Conservation (phyloP, 2,329 filamentous ascomycete genomes). For the Cadophora luteo-olivacea region DNA sequence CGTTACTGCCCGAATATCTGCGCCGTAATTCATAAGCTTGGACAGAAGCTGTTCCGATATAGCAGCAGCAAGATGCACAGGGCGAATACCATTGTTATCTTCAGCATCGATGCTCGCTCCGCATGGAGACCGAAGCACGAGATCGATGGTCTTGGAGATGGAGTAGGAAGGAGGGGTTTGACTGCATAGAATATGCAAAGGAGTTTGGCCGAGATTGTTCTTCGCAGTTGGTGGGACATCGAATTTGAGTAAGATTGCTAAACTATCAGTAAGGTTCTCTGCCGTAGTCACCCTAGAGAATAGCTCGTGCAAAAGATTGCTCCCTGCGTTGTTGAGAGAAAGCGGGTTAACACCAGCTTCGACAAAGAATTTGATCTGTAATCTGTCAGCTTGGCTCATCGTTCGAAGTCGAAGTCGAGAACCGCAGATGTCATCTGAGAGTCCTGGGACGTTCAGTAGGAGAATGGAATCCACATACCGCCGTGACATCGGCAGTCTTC, state of each 20-base stretch:
- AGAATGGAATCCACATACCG: slow-evolving; percentile 10
- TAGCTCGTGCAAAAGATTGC: slow-evolving; percentile 19
- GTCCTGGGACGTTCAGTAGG: background rate
- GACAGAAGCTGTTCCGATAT: slow-evolving; percentile 23
- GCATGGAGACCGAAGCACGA: slow-evolving; percentile 14
- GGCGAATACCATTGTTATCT: slow-evolving; percentile 37
- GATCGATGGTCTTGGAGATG: slow-evolving; percentile 6
- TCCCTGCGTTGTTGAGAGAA: slow-evolving; percentile 15
- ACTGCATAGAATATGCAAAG: slow-evolving; percentile 20
- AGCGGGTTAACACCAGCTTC: slow-evolving; percentile 25
- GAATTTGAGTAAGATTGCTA: slow-evolving; percentile 2
- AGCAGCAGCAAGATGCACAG: slow-evolving; percentile 30
- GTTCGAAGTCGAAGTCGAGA: background rate
- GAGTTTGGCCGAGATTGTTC: slow-evolving; percentile 25
- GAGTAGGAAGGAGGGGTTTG: background rate
- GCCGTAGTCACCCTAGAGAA: background rate
- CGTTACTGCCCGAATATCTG: slow-evolving; percentile 44
- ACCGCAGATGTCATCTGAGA: background rate
- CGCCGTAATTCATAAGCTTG: slow-evolving; percentile 44
- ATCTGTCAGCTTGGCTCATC: background rate
- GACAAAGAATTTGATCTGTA: slow-evolving; percentile 23
- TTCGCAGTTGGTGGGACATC: slow-evolving; percentile 18
- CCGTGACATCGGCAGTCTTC: background rate
- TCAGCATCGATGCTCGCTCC: slow-evolving; percentile 23
- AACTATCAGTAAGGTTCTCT: background rate